Base-by-base conservation (phyloP, 306 rosid genomes). In the Prunus padus region DNA sequence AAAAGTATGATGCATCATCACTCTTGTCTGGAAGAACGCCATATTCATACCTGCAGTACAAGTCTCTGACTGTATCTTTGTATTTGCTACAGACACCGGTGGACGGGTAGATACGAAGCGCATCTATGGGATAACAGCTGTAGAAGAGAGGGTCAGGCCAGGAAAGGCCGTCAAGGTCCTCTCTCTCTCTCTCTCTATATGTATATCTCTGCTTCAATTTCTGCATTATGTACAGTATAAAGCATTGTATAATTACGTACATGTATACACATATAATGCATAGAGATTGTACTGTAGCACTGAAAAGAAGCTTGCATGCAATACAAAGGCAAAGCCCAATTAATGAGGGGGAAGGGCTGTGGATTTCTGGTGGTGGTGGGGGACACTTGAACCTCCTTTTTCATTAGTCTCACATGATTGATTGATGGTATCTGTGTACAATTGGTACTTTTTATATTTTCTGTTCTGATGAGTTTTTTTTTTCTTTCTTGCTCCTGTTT, bases 81-180 rank as follows among this genome's bases (percentile, higher is more conserved):
- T 16, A 52, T 71, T 37, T 37, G 71, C 51, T 73, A 74, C 84
- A 95, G 98, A 54, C 98, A 95, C 79, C 80, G 99, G 74, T 96
- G 99, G 99, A 96, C 99, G 74, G 99, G 99, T 68, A 88, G 99
- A 92, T 96, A 96, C 73, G 99, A 96, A 84, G 99, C 99, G 84
- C 99, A 96, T 92, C 96, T 96, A 2, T 96, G 99, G 99, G 99
- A 96, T 82, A 96, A 96, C 84, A 96, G 99, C 92, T 92, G 98
- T 86, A 90, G 98, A 75, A 90, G 99, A 44, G 99, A 96, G 83
- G 99, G 99, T 50, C 99, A 96, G 73, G 99, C 99, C 12, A 86
- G 99, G 68, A 96, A 96, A 79, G 99, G 99, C 55, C 97, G 99
- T 83, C 99, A 96, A 96, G 99, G 99, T 95, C 30, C 28, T 57